These are phyloP conservation scores for Candida stauntonica DNA, from an alignment of 805 yeast species.

Conservation along the genomic window DNA sequence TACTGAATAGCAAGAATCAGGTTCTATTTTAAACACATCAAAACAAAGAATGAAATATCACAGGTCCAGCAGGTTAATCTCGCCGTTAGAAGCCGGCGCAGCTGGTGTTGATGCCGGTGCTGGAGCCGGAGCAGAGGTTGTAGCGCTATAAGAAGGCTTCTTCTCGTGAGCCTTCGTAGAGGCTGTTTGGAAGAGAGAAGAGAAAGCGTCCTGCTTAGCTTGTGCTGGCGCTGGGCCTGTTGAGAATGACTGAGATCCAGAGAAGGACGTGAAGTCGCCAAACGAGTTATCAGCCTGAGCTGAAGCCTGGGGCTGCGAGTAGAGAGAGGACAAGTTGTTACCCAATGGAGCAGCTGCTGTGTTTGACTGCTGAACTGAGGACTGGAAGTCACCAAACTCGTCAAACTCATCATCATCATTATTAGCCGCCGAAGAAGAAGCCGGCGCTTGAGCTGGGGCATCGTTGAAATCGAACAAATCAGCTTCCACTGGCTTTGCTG, in stretches of 20 bases:
- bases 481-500: conserved; percentile 29
- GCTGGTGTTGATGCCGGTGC: conserved; percentile 6
- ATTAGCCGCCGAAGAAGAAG: conserved; percentile 13
- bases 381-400: conserved; percentile 79
- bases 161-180: conserved; percentile 35
- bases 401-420: conserved; percentile 46
- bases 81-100: conserved; percentile 12
- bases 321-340: conserved; percentile 30
- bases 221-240: conserved; percentile 37
- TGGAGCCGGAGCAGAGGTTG: conserved; percentile 8
- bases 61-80: conserved; percentile 17
- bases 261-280: conserved; percentile 26
- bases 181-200: conserved; percentile 64
- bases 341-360: conserved; percentile 18
- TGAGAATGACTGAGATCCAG: conserved; percentile 21
- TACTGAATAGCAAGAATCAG: not conserved
- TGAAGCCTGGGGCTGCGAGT: conserved; percentile 26
- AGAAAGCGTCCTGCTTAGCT: conserved; percentile 61
- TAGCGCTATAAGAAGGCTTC: conserved; percentile 1
- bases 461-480: conserved; percentile 49
- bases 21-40: too few relatives aligned
- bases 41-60: not conserved
- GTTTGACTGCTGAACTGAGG: conserved; percentile 38
- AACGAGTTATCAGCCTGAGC: conserved; percentile 16
- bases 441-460: conserved; percentile 7